Percentiles rank a stretch among this genome's conserved stretches.
Conservation (phyloP, 1,139 yeast genomes). For the Taiozyma sp. region DNA sequence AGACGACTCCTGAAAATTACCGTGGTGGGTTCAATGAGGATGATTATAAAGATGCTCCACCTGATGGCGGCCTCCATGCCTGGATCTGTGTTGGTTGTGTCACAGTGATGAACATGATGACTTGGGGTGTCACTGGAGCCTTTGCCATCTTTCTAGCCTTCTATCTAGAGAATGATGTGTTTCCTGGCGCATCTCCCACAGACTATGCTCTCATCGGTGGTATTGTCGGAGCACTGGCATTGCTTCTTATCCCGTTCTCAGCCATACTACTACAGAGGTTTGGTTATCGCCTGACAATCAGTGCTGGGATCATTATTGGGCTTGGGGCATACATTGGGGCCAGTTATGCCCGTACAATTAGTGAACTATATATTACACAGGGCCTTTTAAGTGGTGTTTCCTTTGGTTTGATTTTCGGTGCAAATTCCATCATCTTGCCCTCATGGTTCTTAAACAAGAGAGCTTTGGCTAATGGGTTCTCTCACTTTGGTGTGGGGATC, state of each 20-base stretch:
- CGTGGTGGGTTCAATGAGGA: conserved; percentile 28
- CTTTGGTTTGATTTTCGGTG: conserved; percentile 45
- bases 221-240: conserved; percentile 45
- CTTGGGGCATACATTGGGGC: conserved; percentile 50
- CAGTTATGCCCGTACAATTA: conserved; percentile 42
- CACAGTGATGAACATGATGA: conserved; percentile 38
- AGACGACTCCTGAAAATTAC: background rate
- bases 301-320: conserved; percentile 44
- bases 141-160: conserved; percentile 53
- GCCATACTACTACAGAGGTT: conserved; percentile 24
- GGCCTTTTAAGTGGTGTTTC: conserved; percentile 57
- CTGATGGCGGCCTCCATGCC: conserved; percentile 54
- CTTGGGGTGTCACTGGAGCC: conserved; percentile 64
- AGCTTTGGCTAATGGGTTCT: conserved; percentile 57
- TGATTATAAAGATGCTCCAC: conserved; percentile 37
- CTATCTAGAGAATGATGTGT: conserved; percentile 38
- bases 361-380: conserved; percentile 50
- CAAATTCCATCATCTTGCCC: conserved; percentile 51
- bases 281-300: conserved; percentile 31
- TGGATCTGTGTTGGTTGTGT: conserved; percentile 57
- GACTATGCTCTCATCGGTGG: conserved; percentile 62
- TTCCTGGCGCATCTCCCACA: conserved; percentile 44
- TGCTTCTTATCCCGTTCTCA: conserved; percentile 35
- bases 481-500: conserved; percentile 57
- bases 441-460: conserved; percentile 57